phyloP scores from a whole-genome alignment of 345 rosid species.

The Arabidopsis suecica region DNA sequence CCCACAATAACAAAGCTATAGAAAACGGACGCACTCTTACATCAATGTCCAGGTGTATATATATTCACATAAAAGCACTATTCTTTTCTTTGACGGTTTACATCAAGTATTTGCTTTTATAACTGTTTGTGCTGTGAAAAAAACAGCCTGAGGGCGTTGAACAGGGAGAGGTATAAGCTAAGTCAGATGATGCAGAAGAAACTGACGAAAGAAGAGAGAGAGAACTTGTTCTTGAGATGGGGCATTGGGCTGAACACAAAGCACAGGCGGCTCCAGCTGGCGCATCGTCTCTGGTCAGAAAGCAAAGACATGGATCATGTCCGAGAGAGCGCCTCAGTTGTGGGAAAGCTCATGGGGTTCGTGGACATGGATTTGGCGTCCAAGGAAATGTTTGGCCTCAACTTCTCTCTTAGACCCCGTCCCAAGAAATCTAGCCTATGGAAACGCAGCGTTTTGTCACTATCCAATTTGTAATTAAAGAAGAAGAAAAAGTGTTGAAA shows the following conservation, averaged over 20 bases:
- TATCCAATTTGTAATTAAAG: slow-evolving; percentile 44
- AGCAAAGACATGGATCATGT: slow-evolving; percentile 65
- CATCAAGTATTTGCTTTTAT: slow-evolving; percentile 2
- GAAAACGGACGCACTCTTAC: slow-evolving; percentile 58
- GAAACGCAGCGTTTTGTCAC: slow-evolving; percentile 50
- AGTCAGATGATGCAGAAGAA: slow-evolving; percentile 63
- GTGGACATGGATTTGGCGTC: slow-evolving; percentile 52
- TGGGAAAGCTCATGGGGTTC: slow-evolving; percentile 71
- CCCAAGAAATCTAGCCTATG: slow-evolving; percentile 46
- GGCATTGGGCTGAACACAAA: slow-evolving; percentile 64
- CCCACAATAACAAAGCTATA: slow-evolving; percentile 52
- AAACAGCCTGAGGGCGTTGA: slow-evolving; percentile 64
- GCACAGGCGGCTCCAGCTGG: slow-evolving; percentile 69
- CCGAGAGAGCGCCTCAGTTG: slow-evolving; percentile 68
- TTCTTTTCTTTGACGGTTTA: background rate
- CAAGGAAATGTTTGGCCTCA: slow-evolving; percentile 59
- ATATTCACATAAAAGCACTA: background rate
- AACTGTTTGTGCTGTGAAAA: slow-evolving; percentile 22
- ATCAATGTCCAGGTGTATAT: slow-evolving; percentile 60
- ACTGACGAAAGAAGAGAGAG: slow-evolving; percentile 61
- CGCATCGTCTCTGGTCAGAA: slow-evolving; percentile 68
- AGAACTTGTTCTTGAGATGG: slow-evolving; percentile 74
- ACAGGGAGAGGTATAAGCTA: slow-evolving; percentile 73
- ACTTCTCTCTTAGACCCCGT: slow-evolving; percentile 43
- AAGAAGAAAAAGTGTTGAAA: background rate